Conservation (phyloP, 805 yeast genomes). For the Monosporozyma solicola region DNA sequence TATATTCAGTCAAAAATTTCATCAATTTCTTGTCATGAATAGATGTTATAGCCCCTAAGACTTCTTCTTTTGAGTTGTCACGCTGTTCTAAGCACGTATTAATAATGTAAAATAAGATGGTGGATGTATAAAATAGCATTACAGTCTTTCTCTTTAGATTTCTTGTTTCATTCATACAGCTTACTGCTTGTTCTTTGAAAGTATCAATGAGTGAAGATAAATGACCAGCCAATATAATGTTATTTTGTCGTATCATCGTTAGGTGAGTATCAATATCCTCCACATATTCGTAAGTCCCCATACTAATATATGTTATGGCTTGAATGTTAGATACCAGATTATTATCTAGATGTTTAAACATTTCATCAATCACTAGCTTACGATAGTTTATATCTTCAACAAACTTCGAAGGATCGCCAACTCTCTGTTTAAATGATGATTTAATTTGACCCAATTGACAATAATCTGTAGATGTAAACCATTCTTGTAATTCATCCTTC, state of each 20-base stretch:
- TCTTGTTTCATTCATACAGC: slow-evolving; percentile 18
- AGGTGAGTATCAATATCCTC: slow-evolving; percentile 12
- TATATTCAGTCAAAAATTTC: slow-evolving; percentile 35
- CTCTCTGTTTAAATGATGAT: slow-evolving; percentile 11
- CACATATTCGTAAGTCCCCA: slow-evolving; percentile 18
- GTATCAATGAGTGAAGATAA: slow-evolving; percentile 9
- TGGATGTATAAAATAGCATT: slow-evolving; percentile 19
- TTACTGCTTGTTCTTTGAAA: slow-evolving; percentile 17
- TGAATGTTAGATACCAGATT: slow-evolving; percentile 8
- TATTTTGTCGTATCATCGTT: slow-evolving; percentile 16
- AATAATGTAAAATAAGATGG: slow-evolving; percentile 19
- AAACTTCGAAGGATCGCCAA: slow-evolving; percentile 8
- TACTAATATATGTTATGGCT: slow-evolving; percentile 19
- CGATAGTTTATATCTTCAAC: slow-evolving; percentile 15
- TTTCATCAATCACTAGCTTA: background rate
- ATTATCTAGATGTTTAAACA: background rate
- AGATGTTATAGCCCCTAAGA: background rate
- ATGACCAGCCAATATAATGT: slow-evolving; percentile 10
- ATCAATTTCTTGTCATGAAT: slow-evolving; percentile 30
- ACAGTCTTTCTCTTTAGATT: slow-evolving; percentile 15
- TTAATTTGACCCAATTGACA: slow-evolving; percentile 9
- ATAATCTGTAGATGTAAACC: slow-evolving; percentile 35
- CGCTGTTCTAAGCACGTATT: slow-evolving; percentile 16
- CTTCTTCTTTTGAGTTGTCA: slow-evolving; percentile 4
- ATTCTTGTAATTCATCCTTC: slow-evolving; percentile 36